phyloP scores from a whole-genome alignment of 1,284 basidiomycete genomes.

The Marasmius oreades region DNA sequence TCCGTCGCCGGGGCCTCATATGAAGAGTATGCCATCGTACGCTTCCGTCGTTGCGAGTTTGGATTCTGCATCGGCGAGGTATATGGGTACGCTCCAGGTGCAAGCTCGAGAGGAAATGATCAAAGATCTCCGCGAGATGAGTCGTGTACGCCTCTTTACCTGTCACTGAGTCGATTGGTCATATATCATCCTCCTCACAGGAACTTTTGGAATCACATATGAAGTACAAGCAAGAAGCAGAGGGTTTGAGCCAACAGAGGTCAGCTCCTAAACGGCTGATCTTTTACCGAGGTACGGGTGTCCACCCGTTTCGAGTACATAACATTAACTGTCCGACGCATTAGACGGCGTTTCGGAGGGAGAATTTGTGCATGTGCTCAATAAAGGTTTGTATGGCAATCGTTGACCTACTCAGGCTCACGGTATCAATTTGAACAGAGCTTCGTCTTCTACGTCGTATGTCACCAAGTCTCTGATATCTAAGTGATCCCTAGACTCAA shows the following conservation, averaged over 20 bases:
- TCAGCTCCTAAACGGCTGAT: constrained; percentile 61
- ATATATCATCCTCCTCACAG: constrained; percentile 25
- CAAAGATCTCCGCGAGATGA: constrained; percentile 62
- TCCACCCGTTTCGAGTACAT: background rate
- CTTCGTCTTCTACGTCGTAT: constrained; percentile 53
- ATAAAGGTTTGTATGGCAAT: constrained; percentile 40
- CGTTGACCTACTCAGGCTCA: background rate
- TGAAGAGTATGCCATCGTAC: constrained; percentile 60
- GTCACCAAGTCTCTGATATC: background rate
- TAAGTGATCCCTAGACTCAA: background rate
- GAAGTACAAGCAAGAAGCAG: constrained; percentile 45
- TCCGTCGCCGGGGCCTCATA: constrained; percentile 65
- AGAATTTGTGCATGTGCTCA: constrained; percentile 66
- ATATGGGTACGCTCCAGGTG: constrained; percentile 29
- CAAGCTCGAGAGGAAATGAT: constrained; percentile 70
- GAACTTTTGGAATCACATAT: constrained; percentile 54
- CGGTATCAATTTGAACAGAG: constrained; percentile 33
- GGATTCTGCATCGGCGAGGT: constrained; percentile 59
- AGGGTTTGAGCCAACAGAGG: constrained; percentile 43
- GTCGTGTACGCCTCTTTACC: constrained; percentile 34
- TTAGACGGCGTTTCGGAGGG: constrained; percentile 79
- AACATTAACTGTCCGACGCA: background rate
- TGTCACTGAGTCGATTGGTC: background rate
- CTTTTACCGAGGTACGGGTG: constrained; percentile 62
- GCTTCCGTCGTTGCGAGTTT: constrained; percentile 72